Percentiles rank a stretch among this genome's conserved stretches.
These are phyloP conservation scores for Seiridium unicorne DNA, from an alignment of 2,329 filamentous ascomycete genomes.

Conservation along the genomic window DNA sequence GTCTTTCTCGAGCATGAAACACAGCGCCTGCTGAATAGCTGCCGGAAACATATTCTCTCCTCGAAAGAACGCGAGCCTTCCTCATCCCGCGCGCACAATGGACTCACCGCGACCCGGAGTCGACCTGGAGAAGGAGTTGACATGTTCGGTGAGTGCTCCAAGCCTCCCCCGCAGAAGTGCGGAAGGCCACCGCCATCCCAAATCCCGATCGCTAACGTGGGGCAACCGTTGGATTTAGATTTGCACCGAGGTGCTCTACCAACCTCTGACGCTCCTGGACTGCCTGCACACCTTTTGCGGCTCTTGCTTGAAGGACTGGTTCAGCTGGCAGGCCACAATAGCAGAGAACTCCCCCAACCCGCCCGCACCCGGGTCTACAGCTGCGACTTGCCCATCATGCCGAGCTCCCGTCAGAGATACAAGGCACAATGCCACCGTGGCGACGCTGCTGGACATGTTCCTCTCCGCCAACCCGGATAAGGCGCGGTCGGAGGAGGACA, in stretches of 20 bases:
- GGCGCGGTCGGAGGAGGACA: conserved; percentile 68
- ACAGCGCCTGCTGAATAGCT: not conserved
- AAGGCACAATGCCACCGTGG: conserved; percentile 85
- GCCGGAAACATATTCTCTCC: not conserved
- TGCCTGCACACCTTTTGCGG: conserved; percentile 96
- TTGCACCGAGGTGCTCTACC: conserved; percentile 91
- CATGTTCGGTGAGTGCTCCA: conserved; percentile 75
- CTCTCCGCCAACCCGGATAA: conserved; percentile 76
- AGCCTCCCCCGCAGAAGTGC: conserved; percentile 8
- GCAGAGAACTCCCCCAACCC: conserved; percentile 50
- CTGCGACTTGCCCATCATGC: conserved; percentile 91
- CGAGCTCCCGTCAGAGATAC: conserved; percentile 84
- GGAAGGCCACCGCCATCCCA: conserved; percentile 4
- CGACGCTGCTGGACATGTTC: conserved; percentile 86
- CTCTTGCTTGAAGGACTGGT: conserved; percentile 95
- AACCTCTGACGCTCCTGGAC: conserved; percentile 87
- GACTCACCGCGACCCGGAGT: conserved; percentile 49
- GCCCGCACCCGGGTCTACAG: conserved; percentile 43
- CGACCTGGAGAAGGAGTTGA: conserved; percentile 90
- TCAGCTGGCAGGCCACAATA: conserved; percentile 70
- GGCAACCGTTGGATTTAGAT: conserved; percentile 58
- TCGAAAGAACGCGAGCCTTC: not conserved
- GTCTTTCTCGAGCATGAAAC: too few species aligned
- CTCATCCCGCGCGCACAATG: conserved; percentile 33
- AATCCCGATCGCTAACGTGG: conserved; percentile 6